These are phyloP conservation scores for Opeltia flavorubescens DNA, from an alignment of 495 filamentous ascomycete species.

Conservation along the genomic window DNA sequence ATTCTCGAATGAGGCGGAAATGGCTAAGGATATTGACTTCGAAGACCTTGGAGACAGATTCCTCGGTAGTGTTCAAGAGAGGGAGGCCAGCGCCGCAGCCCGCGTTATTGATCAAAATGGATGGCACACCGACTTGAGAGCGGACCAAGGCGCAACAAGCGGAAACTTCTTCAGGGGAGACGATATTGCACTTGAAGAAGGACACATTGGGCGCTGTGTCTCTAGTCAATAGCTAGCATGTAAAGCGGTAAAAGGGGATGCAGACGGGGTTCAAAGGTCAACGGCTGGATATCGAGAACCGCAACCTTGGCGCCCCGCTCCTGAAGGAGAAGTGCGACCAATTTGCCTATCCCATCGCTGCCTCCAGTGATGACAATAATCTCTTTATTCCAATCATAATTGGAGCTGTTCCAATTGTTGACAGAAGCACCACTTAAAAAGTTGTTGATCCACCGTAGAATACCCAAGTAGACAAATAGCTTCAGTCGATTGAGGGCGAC, in stretches of 20 bases:
- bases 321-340: slow-evolving; percentile 45
- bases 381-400: slow-evolving; percentile 55
- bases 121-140: slow-evolving; percentile 44
- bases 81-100: slow-evolving; percentile 47
- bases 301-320: slow-evolving; percentile 45
- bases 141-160: slow-evolving; percentile 35
- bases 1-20: slow-evolving; percentile 49
- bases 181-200: slow-evolving; percentile 54
- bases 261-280: slow-evolving; percentile 40
- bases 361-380: slow-evolving; percentile 61
- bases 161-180: slow-evolving; percentile 33
- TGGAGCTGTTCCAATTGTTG: slow-evolving; percentile 48
- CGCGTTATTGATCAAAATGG: slow-evolving; percentile 65
- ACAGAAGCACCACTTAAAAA: slow-evolving; percentile 38
- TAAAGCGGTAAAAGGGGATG: neutral
- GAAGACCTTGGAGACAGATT: slow-evolving; percentile 48
- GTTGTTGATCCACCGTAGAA: slow-evolving; percentile 31
- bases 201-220: slow-evolving; percentile 33
- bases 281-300: slow-evolving; percentile 53
- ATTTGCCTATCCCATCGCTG: slow-evolving; percentile 51
- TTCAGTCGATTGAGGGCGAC: slow-evolving; percentile 27
- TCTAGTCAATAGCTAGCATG: neutral
- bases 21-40: slow-evolving; percentile 59
- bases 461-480: slow-evolving; percentile 31
- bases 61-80: slow-evolving; percentile 41